Percentiles rank a stretch among this genome's conserved stretches.
Conservation (phyloP, 257 asterid species). For the Marsdenia floribunda region DNA sequence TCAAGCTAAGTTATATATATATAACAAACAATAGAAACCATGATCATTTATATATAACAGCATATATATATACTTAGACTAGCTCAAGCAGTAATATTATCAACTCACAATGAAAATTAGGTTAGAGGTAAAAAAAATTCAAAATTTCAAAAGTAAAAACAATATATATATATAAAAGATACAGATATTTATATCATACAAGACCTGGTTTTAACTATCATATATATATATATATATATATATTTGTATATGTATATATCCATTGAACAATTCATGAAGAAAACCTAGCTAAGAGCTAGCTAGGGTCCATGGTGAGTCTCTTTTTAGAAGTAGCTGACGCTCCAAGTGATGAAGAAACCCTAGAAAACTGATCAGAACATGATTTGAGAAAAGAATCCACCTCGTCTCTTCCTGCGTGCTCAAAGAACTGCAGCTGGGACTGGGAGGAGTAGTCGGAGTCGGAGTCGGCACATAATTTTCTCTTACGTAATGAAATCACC, state of each 20-base stretch:
- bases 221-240: background rate
- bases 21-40: no score
- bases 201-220: no score
- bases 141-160: no score
- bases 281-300: background rate
- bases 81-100: no score
- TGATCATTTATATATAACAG: no score
- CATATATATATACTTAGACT: no score
- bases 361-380: constrained; percentile 5
- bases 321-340: constrained; percentile 18
- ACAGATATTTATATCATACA: no score
- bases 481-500: constrained; percentile 16
- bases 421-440: constrained; percentile 20
- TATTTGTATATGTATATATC: background rate
- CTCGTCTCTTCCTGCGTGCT: constrained; percentile 25
- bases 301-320: constrained; percentile 7
- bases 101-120: no score
- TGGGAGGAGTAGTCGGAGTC: no score
- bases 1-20: no score
- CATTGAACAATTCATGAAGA: background rate
- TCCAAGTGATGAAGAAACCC: constrained; percentile 12
- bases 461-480: constrained; percentile 5
- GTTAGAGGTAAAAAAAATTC: no score
- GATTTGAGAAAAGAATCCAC: constrained; percentile 30
- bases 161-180: no score